phyloP scores from a whole-genome alignment of 1,284 basidiomycete species.

The Agroathelia rolfsii region DNA sequence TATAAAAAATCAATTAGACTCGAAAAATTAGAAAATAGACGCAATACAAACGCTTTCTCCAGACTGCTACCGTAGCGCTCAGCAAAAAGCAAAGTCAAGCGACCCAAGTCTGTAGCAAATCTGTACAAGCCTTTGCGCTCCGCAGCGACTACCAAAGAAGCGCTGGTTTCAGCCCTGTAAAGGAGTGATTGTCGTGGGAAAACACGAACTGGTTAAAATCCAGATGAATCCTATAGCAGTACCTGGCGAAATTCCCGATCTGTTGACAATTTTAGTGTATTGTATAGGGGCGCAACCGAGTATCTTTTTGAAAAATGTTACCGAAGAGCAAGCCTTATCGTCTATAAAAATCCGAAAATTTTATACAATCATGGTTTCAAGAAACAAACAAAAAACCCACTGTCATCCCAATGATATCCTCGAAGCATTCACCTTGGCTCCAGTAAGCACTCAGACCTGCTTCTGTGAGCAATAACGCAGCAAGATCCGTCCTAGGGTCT shows the following conservation, averaged over 20 bases:
- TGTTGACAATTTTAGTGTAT: constrained; percentile 16
- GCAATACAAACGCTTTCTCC: constrained; percentile 47
- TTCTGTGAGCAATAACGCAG: constrained; percentile 55
- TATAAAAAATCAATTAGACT: constrained; percentile 9
- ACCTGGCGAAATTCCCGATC: constrained; percentile 56
- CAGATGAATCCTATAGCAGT: constrained; percentile 62
- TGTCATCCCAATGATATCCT: constrained; percentile 55
- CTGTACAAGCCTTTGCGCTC: constrained; percentile 52
- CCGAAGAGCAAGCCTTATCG: constrained; percentile 55
- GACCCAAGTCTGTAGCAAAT: constrained; percentile 59
- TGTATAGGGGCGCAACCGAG: neutral
- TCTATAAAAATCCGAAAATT: constrained; percentile 25
- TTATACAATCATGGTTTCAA: constrained; percentile 1
- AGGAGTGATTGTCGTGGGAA: too few relatives aligned
- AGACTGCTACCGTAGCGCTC: constrained; percentile 50
- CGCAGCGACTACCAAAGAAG: constrained; percentile 33
- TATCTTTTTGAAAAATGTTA: constrained; percentile 15
- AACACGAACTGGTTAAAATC: too few relatives aligned
- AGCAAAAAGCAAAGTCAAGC: constrained; percentile 52
- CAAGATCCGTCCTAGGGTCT: constrained; percentile 48
- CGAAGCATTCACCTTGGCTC: constrained; percentile 46
- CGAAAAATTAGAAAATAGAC: neutral
- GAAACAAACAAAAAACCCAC: constrained; percentile 30
- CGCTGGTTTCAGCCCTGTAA: too few relatives aligned
- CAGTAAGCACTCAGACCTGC: constrained; percentile 66